Base-by-base conservation (phyloP, 2,329 filamentous ascomycete species). In the Ceratocystis cacaofunesta region DNA sequence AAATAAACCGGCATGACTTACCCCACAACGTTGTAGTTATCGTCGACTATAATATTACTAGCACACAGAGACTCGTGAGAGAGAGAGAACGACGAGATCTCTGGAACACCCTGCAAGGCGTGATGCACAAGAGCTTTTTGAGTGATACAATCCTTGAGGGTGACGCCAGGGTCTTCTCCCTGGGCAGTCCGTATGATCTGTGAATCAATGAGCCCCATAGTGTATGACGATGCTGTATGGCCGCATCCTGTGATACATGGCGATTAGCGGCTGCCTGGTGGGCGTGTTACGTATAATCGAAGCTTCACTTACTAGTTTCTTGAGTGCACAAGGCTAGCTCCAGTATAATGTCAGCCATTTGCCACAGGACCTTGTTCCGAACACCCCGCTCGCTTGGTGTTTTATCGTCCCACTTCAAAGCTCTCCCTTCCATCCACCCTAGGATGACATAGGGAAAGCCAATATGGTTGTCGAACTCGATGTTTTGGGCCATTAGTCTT, bases 301-400 rank as follows among this genome's bases (percentile, higher is more conserved):
- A 10, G 25, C 50, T 43, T 5, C 19, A 66, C 60, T 58, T 64
- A 67, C 65, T 60, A 25, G 65, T 67, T 61, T 67, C 65, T 22
- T 67, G 65, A n/a, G 65, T 67, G 57, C 65, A 67, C 44, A 64
- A 64, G 36, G 65, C 62, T 28, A 67, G 48, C 46, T 67, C 65
- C 19, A 67, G 36, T 5, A 64, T 46, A n/a, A 67, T 64, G 28
- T 67, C 62, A 1, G 65, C 65, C 65, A 67, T 67, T 30, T 67
- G 65, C 57, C 62, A 67, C 8, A 67, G 30, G 3, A 64, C 62
- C 8, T 55, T 61, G 30, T 67, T 62, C 1, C 65, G 52, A n/a
- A 64, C 28, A 7, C 6, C 28, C 2, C 65, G 62, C 17, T 64
- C 62, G 5, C 32, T 8, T 19, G 65, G 62, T 12, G 46, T 43